These are phyloP conservation scores for Acer saccharum DNA, from an alignment of 345 rosid species.

Conservation along the genomic window DNA sequence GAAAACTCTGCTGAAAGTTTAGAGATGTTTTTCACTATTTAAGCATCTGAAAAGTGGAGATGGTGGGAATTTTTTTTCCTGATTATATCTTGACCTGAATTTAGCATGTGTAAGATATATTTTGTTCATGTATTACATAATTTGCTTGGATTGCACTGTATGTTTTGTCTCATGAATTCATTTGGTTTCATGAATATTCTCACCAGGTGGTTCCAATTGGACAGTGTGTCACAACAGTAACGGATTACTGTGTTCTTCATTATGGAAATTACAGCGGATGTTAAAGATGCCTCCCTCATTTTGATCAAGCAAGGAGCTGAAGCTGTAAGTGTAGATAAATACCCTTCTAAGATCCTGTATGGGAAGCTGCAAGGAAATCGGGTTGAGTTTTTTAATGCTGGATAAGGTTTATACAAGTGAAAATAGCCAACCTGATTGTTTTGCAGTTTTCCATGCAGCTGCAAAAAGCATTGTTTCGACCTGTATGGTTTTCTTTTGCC, in stretches of 20 bases:
- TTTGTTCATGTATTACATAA: background rate
- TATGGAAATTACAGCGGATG: slow-evolving; percentile 38
- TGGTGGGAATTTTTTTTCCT: background rate
- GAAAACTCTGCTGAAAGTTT: background rate
- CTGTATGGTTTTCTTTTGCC: background rate
- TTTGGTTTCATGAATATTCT: background rate
- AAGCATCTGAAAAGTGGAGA: background rate
- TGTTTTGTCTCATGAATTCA: background rate
- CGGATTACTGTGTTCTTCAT: background rate
- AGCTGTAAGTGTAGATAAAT: slow-evolving; percentile 50
- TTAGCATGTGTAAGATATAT: background rate
- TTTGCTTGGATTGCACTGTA: background rate
- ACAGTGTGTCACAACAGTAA: background rate
- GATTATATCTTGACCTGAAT: background rate
- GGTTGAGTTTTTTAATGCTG: background rate
- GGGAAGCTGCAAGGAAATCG: background rate
- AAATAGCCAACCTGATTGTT: background rate
- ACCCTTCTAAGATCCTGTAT: background rate
- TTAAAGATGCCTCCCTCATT: slow-evolving; percentile 36
- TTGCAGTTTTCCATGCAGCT: background rate
- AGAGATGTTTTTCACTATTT: background rate
- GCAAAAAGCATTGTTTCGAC: background rate
- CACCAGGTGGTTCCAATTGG: slow-evolving; percentile 3
- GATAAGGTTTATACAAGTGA: background rate
- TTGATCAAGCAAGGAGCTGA: slow-evolving; percentile 84